These are phyloP conservation scores for Davidsoniella virescens DNA, from an alignment of 2,329 filamentous ascomycete genomes.

Conservation along the genomic window DNA sequence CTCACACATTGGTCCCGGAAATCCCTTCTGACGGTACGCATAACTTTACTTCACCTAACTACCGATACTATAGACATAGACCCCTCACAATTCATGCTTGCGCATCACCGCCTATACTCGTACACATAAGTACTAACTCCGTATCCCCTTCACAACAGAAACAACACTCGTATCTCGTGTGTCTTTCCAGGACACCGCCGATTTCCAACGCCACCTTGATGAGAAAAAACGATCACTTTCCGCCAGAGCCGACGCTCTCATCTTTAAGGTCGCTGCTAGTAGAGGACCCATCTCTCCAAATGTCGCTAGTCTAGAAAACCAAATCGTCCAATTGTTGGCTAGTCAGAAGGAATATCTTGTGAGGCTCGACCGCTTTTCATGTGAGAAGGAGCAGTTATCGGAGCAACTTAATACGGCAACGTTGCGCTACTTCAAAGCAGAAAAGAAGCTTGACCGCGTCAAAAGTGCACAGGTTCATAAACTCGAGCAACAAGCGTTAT, in stretches of 20 bases:
- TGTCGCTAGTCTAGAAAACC: conserved; percentile 53
- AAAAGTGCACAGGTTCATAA: conserved; percentile 85
- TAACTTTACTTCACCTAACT: too few species aligned
- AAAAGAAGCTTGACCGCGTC: conserved; percentile 81
- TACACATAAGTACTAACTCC: neutral
- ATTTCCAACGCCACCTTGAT: conserved; percentile 70
- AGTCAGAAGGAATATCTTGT: conserved; percentile 67
- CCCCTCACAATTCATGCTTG: neutral
- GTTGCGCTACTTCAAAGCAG: conserved; percentile 81
- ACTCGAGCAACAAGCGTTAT: conserved; percentile 73
- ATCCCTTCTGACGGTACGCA: conserved; percentile 14
- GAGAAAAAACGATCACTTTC: conserved; percentile 63
- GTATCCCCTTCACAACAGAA: conserved; percentile 22
- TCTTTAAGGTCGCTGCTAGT: conserved; percentile 36
- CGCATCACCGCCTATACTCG: neutral
- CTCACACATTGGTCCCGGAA: neutral
- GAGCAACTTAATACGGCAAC: conserved; percentile 80
- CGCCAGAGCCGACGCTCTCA: conserved; percentile 53
- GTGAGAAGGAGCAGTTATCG: conserved; percentile 71
- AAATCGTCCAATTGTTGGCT: conserved; percentile 59
- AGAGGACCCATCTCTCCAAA: conserved; percentile 47
- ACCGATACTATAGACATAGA: conserved; percentile 15
- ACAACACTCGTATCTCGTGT: conserved; percentile 40
- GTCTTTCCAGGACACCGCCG: conserved; percentile 44
- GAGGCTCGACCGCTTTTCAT: conserved; percentile 56